A percentile compares a stretch with the other conserved stretches of the same genome.
phyloP scores from a whole-genome alignment of 139 green algal species.

The Chlamydomonas sp. region DNA sequence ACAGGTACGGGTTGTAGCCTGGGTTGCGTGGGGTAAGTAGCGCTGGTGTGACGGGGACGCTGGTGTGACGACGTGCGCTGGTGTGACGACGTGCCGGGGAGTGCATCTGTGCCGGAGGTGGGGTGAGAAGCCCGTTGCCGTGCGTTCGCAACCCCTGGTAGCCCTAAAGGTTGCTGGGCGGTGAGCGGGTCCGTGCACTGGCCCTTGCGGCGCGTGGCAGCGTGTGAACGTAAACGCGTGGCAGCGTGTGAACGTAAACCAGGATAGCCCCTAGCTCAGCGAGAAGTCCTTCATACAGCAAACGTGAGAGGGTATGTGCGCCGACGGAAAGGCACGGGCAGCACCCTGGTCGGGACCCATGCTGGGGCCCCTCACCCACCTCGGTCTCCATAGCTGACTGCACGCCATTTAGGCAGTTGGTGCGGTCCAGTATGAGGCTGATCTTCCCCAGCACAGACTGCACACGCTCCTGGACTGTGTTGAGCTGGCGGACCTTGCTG shows the following conservation, averaged over 20 bases:
- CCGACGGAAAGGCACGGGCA: no score
- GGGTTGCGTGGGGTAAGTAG: no score
- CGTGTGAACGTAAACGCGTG: no score
- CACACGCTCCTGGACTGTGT: slow-evolving; percentile 82
- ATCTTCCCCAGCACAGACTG: slow-evolving; percentile 54
- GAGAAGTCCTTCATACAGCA: no score
- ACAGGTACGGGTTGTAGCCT: no score
- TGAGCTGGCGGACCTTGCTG: slow-evolving; percentile 80
- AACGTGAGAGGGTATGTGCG: no score
- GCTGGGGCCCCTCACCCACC: slow-evolving; percentile 18
- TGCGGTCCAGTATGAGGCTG: slow-evolving; percentile 82
- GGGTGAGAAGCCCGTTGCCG: not conserved
- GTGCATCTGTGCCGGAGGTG: not conserved
- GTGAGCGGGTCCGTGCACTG: no score
- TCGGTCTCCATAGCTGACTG: slow-evolving; percentile 58
- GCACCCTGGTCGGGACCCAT: not conserved
- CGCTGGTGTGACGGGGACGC: no score
- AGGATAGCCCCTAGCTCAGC: no score
- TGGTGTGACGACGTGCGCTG: no score
- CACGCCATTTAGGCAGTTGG: slow-evolving; percentile 81
- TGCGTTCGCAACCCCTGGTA: not conserved
- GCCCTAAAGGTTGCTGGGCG: not conserved
- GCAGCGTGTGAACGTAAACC: no score
- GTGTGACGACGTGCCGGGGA: not conserved
- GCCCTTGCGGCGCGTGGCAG: no score